These are phyloP conservation scores for Agrostemma githago DNA, from an alignment of 148 eudicot genomes.

Conservation along the genomic window DNA sequence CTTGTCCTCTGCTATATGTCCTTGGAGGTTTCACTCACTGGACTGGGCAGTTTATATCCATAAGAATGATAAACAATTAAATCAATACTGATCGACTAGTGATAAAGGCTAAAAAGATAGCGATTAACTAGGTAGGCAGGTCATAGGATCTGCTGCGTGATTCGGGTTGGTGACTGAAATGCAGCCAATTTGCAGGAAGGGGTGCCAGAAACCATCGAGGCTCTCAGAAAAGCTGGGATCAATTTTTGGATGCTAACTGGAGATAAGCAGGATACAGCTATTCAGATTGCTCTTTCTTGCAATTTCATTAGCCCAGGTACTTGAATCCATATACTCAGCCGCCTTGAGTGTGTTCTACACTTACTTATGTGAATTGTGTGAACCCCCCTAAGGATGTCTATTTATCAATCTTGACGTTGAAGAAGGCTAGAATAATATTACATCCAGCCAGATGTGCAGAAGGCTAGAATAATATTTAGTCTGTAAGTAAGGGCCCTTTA, in stretches of 20 bases:
- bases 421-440: conserved; percentile 1
- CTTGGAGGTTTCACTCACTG: background rate
- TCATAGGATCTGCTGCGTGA: background rate
- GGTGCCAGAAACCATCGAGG: conserved; percentile 90
- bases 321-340: background rate
- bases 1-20: too few species aligned
- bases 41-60: too few species aligned
- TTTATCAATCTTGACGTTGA: background rate
- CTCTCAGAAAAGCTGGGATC: conserved; percentile 90
- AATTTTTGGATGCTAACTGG: conserved; percentile 99
- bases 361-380: background rate
- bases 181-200: conserved; percentile 53
- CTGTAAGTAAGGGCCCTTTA: background rate
- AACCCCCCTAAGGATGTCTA: background rate
- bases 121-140: background rate
- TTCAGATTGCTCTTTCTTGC: conserved; percentile 95
- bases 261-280: conserved; percentile 90
- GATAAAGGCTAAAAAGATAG: background rate
- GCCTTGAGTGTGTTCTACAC: background rate
- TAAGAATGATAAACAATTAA: too few species aligned
- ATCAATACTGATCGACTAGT: too few species aligned
- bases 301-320: conserved; percentile 92
- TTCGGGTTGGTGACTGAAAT: background rate
- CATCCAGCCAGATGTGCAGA: background rate
- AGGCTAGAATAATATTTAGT: background rate